Percentiles rank a stretch among this genome's conserved stretches.
Conservation (phyloP, 176 grass and related monocot species). For the Eleusine coracana region DNA sequence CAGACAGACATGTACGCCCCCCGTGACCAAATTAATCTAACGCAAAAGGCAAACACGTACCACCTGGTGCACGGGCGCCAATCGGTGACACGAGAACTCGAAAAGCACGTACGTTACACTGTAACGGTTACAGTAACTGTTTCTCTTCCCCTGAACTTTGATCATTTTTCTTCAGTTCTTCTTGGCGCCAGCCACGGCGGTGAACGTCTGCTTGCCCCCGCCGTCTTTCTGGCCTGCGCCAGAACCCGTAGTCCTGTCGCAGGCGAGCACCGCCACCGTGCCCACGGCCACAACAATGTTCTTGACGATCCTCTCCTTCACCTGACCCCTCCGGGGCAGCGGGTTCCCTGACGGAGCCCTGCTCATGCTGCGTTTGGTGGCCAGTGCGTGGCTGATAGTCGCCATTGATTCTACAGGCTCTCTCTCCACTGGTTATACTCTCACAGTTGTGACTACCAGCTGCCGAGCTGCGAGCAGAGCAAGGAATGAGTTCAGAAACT, state of each 20-base stretch:
- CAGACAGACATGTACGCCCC: no score
- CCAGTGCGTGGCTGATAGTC: neutral
- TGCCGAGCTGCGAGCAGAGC: no score
- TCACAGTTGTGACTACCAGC: no score
- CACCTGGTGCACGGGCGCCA: no score
- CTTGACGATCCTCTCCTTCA: constrained; percentile 61
- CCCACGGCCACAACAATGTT: constrained; percentile 35
- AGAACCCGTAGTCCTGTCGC: neutral
- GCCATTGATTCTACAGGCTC: constrained; percentile 13
- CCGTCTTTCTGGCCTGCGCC: neutral
- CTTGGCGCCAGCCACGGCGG: neutral
- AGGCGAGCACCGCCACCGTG: neutral
- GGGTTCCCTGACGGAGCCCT: constrained; percentile 58
- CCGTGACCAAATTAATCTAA: no score
- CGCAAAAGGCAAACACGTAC: no score
- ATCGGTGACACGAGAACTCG: neutral
- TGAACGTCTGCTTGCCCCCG: neutral
- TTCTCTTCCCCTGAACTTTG: neutral
- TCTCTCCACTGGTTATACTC: neutral
- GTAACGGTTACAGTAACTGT: neutral
- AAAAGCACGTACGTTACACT: neutral
- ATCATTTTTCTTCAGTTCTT: constrained; percentile 19
- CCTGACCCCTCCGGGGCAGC: constrained; percentile 62
- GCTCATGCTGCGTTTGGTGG: neutral
- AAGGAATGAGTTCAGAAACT: no score